A percentile compares a stretch with the other conserved stretches of the same genome.
Evolutionary conservation across 345 rosid species (phyloP).

Genomic region (Rhodamnia argentea): DNA sequence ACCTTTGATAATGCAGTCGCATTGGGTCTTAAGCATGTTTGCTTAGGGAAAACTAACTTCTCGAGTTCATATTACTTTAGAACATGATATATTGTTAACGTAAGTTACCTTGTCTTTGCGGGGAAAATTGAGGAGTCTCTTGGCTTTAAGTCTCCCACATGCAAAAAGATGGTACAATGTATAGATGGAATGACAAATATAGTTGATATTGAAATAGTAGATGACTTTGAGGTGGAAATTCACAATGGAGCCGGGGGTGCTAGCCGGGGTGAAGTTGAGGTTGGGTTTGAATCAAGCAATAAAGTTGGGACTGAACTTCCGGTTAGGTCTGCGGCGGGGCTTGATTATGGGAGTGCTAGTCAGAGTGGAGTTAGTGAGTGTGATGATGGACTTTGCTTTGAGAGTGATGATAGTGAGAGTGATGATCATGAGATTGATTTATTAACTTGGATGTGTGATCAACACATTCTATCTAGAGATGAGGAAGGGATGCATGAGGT

Average conservation of each 20-base stretch:
- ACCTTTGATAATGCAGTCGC: too few relatives aligned
- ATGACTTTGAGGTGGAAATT: background rate
- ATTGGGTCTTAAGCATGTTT: too few relatives aligned
- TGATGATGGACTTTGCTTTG: too few relatives aligned
- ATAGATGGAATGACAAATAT: too few relatives aligned
- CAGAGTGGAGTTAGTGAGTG: background rate
- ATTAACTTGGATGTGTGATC: background rate
- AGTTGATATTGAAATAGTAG: too few relatives aligned
- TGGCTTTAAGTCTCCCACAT: too few relatives aligned
- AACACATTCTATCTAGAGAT: background rate
- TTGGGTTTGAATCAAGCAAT: background rate
- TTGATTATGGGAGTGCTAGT: background rate
- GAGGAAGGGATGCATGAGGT: background rate
- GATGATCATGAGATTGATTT: background rate
- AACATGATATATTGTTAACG: too few relatives aligned
- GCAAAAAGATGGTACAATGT: background rate
- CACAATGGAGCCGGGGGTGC: background rate
- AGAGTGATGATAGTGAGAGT: background rate
- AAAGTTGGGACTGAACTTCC: background rate
- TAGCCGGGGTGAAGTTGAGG: background rate
- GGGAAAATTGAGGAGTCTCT: too few relatives aligned
- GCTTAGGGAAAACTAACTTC: too few relatives aligned
- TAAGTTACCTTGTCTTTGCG: background rate
- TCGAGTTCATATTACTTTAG: too few relatives aligned
- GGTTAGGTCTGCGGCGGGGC: background rate